Base-by-base conservation (phyloP, 768 basidiomycete genomes). In the Xanthoconium stramineum region DNA sequence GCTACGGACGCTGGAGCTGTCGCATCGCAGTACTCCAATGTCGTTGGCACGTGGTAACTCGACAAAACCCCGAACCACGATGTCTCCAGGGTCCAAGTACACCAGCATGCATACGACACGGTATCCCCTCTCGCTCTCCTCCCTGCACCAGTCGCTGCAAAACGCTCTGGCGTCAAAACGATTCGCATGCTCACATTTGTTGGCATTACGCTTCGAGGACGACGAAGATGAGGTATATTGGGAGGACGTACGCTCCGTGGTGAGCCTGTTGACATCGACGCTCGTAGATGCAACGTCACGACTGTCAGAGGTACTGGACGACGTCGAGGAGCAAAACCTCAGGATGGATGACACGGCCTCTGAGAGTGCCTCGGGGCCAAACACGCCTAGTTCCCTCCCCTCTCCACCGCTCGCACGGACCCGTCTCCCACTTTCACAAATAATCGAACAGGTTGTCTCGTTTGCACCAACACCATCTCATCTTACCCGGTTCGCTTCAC, bases 161-260 rank as follows among this genome's bases (percentile, higher is more conserved):
- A 78, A 77, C n/a, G 85, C 89, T 0, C 60, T 91, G 14, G 78
- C 84, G 4, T 81, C 89, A 17, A 89, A 86, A 60, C 81, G 91
- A 14, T 91, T 89, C 63, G 81, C 90, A 0, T 89, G 87, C 54
- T 80, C 91, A 3, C 89, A 94, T 66, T 76, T 94, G 5, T 77
- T 94, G 3, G 91, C 91, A 5, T 69, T 94, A 47, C 79, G 91
- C 2, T 94, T 94, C 65, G 76, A 73, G 71, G 85, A 86, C 45
- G 83, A 82, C 47, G 88, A 85, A 35, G 88, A 89, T 59, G 85
- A 86, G 49, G 75, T 78, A 6, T 94, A 94, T 61, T 94, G 91
- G 91, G 91, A 92, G 61, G 86, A 92, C 62, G 89, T 89, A 30
- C 80, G 86, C 14, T 83, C 85, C 29, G 83, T 94, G 47, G 85